Conservation (phyloP, 2,329 filamentous ascomycete species). For the Fusarium sp. region DNA sequence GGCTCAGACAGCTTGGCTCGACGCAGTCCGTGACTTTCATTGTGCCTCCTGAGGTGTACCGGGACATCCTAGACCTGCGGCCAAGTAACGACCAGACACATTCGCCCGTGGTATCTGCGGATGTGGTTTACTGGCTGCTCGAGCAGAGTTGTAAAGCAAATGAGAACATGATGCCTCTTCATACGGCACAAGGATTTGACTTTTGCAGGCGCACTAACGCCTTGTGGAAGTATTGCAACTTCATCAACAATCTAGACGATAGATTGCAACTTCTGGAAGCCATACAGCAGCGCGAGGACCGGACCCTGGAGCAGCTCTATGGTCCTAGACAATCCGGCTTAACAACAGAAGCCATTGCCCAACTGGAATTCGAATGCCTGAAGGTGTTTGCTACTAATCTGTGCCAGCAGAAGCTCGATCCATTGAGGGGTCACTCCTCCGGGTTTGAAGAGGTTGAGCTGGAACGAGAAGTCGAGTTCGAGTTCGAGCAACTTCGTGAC, state of each 20-base stretch:
- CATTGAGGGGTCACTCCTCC: conserved; percentile 55
- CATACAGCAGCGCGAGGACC: conserved; percentile 65
- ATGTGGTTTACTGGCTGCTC: conserved; percentile 71
- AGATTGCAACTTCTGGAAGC: conserved; percentile 51
- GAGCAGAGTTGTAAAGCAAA: conserved; percentile 74
- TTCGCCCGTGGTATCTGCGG: conserved; percentile 30
- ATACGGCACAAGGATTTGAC: conserved; percentile 72
- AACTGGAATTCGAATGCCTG: background rate
- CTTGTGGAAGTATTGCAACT: conserved; percentile 58
- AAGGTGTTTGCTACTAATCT: background rate
- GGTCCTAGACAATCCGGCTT: conserved; percentile 47
- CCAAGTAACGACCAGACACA: conserved; percentile 49
- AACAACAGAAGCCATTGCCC: conserved; percentile 4
- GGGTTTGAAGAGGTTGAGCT: conserved; percentile 73
- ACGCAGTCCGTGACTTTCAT: conserved; percentile 72
- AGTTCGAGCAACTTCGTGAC: conserved; percentile 72
- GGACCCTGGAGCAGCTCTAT: conserved; percentile 73
- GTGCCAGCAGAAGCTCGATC: background rate
- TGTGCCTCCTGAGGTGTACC: conserved; percentile 73
- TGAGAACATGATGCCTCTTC: conserved; percentile 72
- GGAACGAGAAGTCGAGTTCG: conserved; percentile 72
- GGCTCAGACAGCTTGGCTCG: conserved; percentile 70
- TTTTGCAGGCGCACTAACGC: conserved; percentile 72
- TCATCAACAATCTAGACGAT: conserved; percentile 54
- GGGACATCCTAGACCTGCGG: conserved; percentile 65